Base-by-base conservation (phyloP, 106 monocot species). In the Cymbidium sinense region DNA sequence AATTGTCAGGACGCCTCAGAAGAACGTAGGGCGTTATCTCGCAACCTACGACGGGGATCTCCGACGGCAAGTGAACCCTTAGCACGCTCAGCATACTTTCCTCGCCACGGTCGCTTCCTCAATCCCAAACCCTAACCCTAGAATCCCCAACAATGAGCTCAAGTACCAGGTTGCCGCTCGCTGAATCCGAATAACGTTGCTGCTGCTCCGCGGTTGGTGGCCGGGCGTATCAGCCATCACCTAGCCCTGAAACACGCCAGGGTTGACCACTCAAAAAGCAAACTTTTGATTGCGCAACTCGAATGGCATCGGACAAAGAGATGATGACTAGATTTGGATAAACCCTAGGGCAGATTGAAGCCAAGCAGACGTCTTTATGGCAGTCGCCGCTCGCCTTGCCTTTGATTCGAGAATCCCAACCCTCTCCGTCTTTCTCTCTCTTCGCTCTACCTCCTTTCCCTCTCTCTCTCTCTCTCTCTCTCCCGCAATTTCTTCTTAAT, bases 11-110 rank as follows among this genome's bases (percentile, higher is more conserved):
- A 54, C 83, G 85, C 55, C 79, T 75, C 70, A 87, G 69, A 23
- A 90, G 69, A 37, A 90, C 87, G 43, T 90, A 87, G 27, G 90
- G 90, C 81, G 87, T 90, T 81, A 90, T 83, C 90, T 90, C 90
- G 79, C 90, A 90, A 44, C 87, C 90, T 4, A 90, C 87, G n/a
- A 90, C 77, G 75, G 90, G 87, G 81, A 87, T 90, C 83, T 90
- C 90, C 69, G 90, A 90, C 41, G 87, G 87, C 73, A 90, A 83
- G 79, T 90, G 87, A 20, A 90, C 83, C 70, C 90, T 73, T 67
- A 87, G 79, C 75, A 90, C 83, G 74, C 80, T 87, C 90, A 90
- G 81, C 90, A 90, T 90, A 44, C 79, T 87, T 82, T 82, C 52
- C 72, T 55, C 23, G 3, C 73, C 25, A 47, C 75, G 41, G 8